These are phyloP conservation scores for sorghum (Sorghum bicolor) DNA, from an alignment of 176 grass and related monocot species.

Conservation along the genomic window DNA sequence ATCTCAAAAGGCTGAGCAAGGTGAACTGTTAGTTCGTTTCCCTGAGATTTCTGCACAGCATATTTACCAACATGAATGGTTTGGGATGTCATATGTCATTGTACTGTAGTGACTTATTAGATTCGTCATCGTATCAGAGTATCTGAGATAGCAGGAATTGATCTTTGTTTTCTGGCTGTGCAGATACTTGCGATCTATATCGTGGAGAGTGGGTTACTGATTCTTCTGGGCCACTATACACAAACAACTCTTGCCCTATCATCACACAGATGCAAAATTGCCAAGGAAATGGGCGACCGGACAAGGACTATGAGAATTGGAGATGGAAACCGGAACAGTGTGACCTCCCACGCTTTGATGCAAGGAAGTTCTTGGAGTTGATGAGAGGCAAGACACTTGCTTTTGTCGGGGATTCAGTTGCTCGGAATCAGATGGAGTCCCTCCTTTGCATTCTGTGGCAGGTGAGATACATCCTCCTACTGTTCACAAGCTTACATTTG, in stretches of 20 bases:
- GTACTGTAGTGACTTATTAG: slow-evolving; percentile 2
- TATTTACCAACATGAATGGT: background rate
- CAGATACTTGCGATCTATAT: slow-evolving; percentile 76
- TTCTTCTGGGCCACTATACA: slow-evolving; percentile 62
- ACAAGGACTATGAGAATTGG: slow-evolving; percentile 84
- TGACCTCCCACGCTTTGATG: slow-evolving; percentile 70
- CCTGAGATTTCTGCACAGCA: background rate
- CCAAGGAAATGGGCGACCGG: slow-evolving; percentile 84
- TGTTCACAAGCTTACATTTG: background rate
- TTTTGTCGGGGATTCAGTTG: slow-evolving; percentile 90
- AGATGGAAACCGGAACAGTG: slow-evolving; percentile 88
- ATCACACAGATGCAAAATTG: slow-evolving; percentile 95
- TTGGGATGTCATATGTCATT: slow-evolving; percentile 2
- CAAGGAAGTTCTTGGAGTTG: slow-evolving; percentile 76
- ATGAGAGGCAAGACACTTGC: slow-evolving; percentile 93
- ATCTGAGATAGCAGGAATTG: background rate
- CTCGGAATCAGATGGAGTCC: slow-evolving; percentile 95
- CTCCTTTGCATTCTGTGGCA: slow-evolving; percentile 93
- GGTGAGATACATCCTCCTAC: slow-evolving; percentile 34
- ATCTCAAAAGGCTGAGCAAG: slow-evolving; percentile 23
- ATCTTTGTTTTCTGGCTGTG: slow-evolving; percentile 22
- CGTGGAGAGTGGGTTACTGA: slow-evolving; percentile 75
- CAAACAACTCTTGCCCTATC: slow-evolving; percentile 86
- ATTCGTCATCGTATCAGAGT: slow-evolving; percentile 6
- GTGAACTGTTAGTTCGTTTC: slow-evolving; percentile 16